Percentiles rank a stretch among this genome's conserved stretches.
Conservation (phyloP, 495 filamentous ascomycete genomes). For the Hypoxylon trugodes region DNA sequence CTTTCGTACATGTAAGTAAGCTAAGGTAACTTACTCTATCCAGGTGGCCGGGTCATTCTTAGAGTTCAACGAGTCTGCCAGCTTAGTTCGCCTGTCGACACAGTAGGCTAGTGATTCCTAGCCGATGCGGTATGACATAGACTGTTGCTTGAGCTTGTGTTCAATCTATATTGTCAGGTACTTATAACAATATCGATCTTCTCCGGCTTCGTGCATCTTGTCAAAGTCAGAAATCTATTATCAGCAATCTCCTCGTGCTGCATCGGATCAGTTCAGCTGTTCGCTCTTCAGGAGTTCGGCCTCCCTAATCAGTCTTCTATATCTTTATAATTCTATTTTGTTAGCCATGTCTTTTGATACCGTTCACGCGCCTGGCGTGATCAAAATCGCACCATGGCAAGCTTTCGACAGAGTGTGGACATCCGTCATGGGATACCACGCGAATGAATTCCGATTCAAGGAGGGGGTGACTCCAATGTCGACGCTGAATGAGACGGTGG, state of each 20-base stretch:
- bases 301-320: not conserved
- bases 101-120: constrained; percentile 9
- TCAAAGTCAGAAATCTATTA: not conserved
- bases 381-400: constrained; percentile 90
- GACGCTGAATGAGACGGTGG: constrained; percentile 67
- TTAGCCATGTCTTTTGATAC: constrained; percentile 34
- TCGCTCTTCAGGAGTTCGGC: no score
- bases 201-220: constrained; percentile 4
- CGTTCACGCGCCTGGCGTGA: constrained; percentile 26
- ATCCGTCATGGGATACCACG: constrained; percentile 71
- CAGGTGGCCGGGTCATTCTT: constrained; percentile 18
- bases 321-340: constrained; percentile 6
- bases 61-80: not conserved
- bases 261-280: constrained; percentile 1
- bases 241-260: not conserved
- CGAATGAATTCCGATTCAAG: constrained; percentile 72
- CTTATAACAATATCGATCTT: constrained; percentile 32
- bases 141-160: not conserved
- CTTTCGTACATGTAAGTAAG: constrained; percentile 11
- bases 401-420: constrained; percentile 85
- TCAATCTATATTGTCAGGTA: not conserved
- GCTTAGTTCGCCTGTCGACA: not conserved
- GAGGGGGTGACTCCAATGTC: constrained; percentile 72
- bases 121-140: constrained; percentile 31
- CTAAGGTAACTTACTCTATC: constrained; percentile 3